Conservation (phyloP, 176 grass and related monocot species). For the Olyra latifolia region DNA sequence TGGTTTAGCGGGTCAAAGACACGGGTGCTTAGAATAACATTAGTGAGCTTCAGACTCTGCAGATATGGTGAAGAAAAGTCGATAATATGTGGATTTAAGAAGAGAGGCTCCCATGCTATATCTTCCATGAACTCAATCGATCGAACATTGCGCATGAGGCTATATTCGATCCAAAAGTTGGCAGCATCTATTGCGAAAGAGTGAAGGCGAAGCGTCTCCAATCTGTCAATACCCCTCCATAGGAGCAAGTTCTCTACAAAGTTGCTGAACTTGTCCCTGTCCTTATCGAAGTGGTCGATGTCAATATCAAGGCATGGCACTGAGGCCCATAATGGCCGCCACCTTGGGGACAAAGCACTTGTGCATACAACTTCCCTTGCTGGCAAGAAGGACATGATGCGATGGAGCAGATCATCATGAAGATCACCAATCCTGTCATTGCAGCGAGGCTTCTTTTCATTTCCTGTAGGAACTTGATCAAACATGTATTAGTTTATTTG, state of each 20-base stretch:
- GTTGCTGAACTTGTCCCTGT: not conserved
- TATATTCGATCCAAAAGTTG: not conserved
- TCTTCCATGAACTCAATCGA: constrained; percentile 2
- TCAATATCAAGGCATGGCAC: constrained; percentile 10
- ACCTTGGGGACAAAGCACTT: not conserved
- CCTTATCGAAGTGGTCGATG: constrained; percentile 7
- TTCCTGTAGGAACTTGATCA: not conserved
- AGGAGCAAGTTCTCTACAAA: not conserved
- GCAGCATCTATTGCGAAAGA: not conserved
- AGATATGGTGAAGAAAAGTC: not conserved
- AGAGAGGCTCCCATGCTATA: constrained; percentile 15
- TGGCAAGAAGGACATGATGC: constrained; percentile 14
- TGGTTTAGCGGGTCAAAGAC: not conserved
- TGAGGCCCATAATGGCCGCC: not conserved
- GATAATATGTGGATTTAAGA: not conserved
- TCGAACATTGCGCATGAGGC: not conserved
- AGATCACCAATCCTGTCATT: not conserved
- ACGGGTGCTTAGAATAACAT: not conserved
- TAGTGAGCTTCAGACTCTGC: not conserved
- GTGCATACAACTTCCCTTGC: not conserved
- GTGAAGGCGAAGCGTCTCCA: constrained; percentile 1
- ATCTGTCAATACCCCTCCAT: not conserved
- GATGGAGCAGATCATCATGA: not conserved
- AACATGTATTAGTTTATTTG: not conserved
- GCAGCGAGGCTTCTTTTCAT: not conserved